These are phyloP conservation scores for Metschnikowia kunwiensis DNA, from an alignment of 805 yeast genomes.

Conservation along the genomic window DNA sequence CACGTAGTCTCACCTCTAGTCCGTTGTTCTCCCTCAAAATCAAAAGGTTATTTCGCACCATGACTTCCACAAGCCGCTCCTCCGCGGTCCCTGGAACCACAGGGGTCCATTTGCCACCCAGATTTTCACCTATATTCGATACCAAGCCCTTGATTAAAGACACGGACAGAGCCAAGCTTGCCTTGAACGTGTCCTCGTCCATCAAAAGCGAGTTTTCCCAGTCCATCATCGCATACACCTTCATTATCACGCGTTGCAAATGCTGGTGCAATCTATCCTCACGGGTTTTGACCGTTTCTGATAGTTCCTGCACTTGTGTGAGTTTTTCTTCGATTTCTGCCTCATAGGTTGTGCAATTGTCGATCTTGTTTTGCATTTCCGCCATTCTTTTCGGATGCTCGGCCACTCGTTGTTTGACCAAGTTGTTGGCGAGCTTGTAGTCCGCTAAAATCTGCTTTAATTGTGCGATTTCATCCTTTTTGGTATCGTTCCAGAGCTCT, in stretches of 20 bases:
- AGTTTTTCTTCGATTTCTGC: constrained; percentile 7
- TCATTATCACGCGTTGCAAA: constrained; percentile 20
- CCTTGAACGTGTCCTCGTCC: constrained; percentile 19
- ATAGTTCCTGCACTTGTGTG: constrained; percentile 1
- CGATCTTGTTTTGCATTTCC: constrained; percentile 6
- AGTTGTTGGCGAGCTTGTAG: constrained; percentile 10
- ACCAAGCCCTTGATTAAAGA: constrained; percentile 13
- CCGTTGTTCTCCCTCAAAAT: constrained; percentile 1
- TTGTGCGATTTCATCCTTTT: constrained; percentile 1
- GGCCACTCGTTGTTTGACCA: constrained; percentile 5
- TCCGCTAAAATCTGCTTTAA: constrained; percentile 8
- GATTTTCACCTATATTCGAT: constrained; percentile 5
- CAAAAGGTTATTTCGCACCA: constrained; percentile 16
- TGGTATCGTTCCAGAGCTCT: constrained; percentile 1
- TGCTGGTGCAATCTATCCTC: constrained; percentile 16
- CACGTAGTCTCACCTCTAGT: constrained; percentile 3
- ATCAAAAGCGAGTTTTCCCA: constrained; percentile 21
- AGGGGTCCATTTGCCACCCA: constrained; percentile 11
- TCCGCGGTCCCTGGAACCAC: constrained; percentile 12
- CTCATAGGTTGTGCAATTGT: constrained; percentile 4
- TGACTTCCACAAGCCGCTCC: constrained; percentile 15
- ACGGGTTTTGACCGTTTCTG: constrained; percentile 6
- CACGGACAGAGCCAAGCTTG: constrained; percentile 12
- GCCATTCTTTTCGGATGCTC: constrained; percentile 14
- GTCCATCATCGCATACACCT: constrained; percentile 22